Base-by-base conservation (phyloP, 2,329 filamentous ascomycete species). In the Juglanconis oblonga region DNA sequence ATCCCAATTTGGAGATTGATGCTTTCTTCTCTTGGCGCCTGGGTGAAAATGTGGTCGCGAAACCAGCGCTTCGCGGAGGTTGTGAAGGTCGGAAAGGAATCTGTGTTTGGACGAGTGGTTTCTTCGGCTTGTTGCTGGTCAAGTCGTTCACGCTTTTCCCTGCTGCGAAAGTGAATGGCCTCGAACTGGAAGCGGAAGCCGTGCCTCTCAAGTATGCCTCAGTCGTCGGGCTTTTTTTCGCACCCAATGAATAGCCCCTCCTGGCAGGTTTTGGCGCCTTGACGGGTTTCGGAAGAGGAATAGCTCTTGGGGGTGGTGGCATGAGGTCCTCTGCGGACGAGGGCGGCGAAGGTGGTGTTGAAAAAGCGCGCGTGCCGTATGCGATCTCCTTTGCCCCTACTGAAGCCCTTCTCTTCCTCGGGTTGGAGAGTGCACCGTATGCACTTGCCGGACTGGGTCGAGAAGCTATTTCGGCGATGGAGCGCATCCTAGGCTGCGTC, bases 11-110 rank as follows among this genome's bases (percentile, higher is more conserved):
- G 35, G 47, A 58, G 31, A 17, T 44, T 55, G 58, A 49, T 55
- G 56, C 33, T 40, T 54, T 62, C 51, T 57, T 62, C 38, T 64
- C 59, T 59, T 57, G 61, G 35, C 61, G 61, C n/a, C 9, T 44
- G 44, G 36, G 44, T 11, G 61, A 52, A 7, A 61, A 38, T 13
- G 51, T 33, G 55, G 49, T 32, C 55, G 61, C 14, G 35, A 54
- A 35, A 38, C 14, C 17, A 11, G 17, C 31, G 33, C 42, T 60
- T 48, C 36, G 54, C 35, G 55, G 58, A 7, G 51, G 17, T 14
- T 57, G 50, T 14, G 52, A 55, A 9, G 61, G 61, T 31, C 61
- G 55, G 33, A 63, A 63, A n/a, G 61, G 61, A n/a, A 63, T 63
- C 11, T 63, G 61, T 32, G 61, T 61, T 44, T 63, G 61, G 8